phyloP scores from a whole-genome alignment of 352 stramenopile species.

The Aphanomyces cochlioides region DNA sequence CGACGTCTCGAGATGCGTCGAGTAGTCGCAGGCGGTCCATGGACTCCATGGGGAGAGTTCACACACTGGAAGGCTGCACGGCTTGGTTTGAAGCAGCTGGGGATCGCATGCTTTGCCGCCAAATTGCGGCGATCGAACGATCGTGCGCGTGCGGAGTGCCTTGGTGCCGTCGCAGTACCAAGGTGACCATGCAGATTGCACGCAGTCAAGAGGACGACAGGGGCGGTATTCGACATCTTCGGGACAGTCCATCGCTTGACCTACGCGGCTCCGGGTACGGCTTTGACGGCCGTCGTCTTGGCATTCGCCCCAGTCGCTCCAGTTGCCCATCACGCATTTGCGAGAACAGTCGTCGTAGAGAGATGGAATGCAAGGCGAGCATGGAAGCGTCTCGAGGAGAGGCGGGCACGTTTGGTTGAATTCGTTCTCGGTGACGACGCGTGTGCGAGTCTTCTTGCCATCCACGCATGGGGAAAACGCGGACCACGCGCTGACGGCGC shows the following conservation, averaged over 20 bases:
- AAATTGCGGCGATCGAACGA: conserved; percentile 14
- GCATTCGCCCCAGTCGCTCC: conserved; percentile 39
- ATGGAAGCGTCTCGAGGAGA: conserved; percentile 41
- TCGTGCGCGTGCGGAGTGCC: conserved; percentile 38
- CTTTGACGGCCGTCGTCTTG: conserved; percentile 38
- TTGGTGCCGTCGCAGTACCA: conserved; percentile 44
- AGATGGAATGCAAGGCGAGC: conserved; percentile 29
- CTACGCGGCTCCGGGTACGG: conserved; percentile 39
- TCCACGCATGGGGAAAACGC: conserved; percentile 45
- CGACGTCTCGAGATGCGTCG: conserved; percentile 37
- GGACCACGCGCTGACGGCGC: conserved; percentile 54
- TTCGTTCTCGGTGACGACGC: conserved; percentile 34
- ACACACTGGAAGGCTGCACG: conserved; percentile 24
- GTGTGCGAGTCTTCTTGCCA: conserved; percentile 38
- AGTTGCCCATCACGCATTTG: conserved; percentile 43
- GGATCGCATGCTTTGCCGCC: conserved; percentile 24
- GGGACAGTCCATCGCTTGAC: conserved; percentile 41
- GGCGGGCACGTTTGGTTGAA: conserved; percentile 43
- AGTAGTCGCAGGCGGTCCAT: conserved; percentile 48
- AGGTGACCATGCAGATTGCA: conserved; percentile 45
- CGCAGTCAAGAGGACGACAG: conserved; percentile 52
- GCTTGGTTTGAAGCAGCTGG: conserved; percentile 23
- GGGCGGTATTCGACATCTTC: conserved; percentile 32
- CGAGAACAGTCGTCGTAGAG: conserved; percentile 6
- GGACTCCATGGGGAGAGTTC: conserved; percentile 37